phyloP scores from a whole-genome alignment of 495 filamentous ascomycete species.

The Chaetomium tenue region DNA sequence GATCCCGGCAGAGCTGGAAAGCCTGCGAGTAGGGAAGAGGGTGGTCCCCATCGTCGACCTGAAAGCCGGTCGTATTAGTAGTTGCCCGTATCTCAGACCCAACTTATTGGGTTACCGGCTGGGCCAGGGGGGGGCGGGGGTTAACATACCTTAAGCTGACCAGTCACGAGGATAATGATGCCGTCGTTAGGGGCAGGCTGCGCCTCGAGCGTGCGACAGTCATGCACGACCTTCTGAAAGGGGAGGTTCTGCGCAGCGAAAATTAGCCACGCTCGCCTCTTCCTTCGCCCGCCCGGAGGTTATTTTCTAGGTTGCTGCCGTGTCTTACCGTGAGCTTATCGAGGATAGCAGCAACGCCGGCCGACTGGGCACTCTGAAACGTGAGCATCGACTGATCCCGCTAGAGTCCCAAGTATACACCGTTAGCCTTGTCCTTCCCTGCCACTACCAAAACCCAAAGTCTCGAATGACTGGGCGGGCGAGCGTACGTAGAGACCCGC shows the following conservation, averaged over 20 bases:
- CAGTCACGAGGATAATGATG: constrained; percentile 83
- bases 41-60: constrained; percentile 79
- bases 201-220: constrained; percentile 66
- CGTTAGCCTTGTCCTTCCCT: background rate
- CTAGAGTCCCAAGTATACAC: constrained; percentile 44
- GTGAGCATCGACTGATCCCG: constrained; percentile 87
- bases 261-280: constrained; percentile 14
- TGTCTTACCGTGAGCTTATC: constrained; percentile 69
- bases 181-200: constrained; percentile 65
- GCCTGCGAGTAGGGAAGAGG: constrained; percentile 83
- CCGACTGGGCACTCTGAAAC: constrained; percentile 66
- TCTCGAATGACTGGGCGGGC: background rate
- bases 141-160: constrained; percentile 67
- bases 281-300: background rate
- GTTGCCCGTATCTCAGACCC: background rate
- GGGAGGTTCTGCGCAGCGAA: constrained; percentile 59
- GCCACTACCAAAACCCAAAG: background rate
- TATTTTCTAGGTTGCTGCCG: background rate
- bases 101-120: too few relatives aligned
- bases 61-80: constrained; percentile 8
- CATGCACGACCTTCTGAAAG: constrained; percentile 75
- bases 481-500: constrained; percentile 72
- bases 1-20: constrained; percentile 76
- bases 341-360: constrained; percentile 61
- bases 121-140: too few relatives aligned